Conservation (phyloP, 306 rosid species). For the Hippophae tibetana region DNA sequence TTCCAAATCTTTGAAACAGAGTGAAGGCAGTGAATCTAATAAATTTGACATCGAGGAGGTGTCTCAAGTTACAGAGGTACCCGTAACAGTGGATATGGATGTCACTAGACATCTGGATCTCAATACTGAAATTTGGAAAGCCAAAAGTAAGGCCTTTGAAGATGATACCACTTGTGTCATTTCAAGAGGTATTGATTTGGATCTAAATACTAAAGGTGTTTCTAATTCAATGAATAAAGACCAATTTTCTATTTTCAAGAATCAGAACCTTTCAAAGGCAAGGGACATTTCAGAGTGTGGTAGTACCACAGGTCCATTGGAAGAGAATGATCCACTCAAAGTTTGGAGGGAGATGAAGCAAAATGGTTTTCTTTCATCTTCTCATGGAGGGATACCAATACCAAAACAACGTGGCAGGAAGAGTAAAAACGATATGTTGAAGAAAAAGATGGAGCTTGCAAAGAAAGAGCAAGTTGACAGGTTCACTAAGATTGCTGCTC, state of each 20-base stretch:
- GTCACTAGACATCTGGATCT: constrained; percentile 38
- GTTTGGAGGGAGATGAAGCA: constrained; percentile 88
- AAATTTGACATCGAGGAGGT: constrained; percentile 27
- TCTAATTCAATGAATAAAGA: constrained; percentile 40
- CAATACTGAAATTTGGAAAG: constrained; percentile 30
- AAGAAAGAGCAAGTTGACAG: constrained; percentile 75
- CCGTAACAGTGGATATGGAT: constrained; percentile 23
- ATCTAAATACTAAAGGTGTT: constrained; percentile 65
- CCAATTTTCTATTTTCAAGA: constrained; percentile 26
- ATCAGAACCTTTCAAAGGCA: constrained; percentile 31
- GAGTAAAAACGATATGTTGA: constrained; percentile 49
- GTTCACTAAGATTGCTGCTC: constrained; percentile 92
- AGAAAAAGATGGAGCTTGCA: constrained; percentile 75
- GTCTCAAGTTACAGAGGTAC: constrained; percentile 38
- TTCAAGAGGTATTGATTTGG: constrained; percentile 43
- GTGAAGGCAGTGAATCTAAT: constrained; percentile 25
- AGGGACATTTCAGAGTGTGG: constrained; percentile 69
- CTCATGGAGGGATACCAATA: constrained; percentile 79
- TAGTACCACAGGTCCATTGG: constrained; percentile 60
- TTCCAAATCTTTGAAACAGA: constrained; percentile 16
- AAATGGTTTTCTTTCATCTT: constrained; percentile 77
- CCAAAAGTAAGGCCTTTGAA: constrained; percentile 22
- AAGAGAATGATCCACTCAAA: constrained; percentile 58
- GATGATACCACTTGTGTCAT: constrained; percentile 1
- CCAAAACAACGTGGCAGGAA: constrained; percentile 76